phyloP scores from a whole-genome alignment of 164 flowering plant genomes.

The Vitis riparia region DNA sequence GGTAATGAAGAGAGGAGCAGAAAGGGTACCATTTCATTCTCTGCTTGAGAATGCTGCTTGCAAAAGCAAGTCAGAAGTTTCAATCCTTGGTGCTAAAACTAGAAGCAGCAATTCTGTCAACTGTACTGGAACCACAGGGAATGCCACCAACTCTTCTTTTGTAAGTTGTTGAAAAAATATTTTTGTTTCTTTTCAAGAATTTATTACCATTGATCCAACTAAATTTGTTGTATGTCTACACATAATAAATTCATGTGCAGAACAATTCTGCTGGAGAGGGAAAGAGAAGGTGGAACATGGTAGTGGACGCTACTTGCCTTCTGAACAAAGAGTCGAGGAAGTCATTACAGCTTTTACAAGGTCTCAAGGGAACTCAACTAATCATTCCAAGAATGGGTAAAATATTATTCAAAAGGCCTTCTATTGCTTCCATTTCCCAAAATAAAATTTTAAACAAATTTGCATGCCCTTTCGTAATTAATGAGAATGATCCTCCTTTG shows the following conservation, averaged over 20 bases:
- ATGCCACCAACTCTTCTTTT: conserved; percentile 16
- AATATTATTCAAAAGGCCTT: no score
- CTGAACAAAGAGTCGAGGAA: conserved; percentile 69
- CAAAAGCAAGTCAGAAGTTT: conserved; percentile 30
- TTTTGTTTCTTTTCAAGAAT: not conserved
- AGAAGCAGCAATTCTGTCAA: conserved; percentile 33
- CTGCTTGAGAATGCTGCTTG: conserved; percentile 30
- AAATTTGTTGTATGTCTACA: not conserved
- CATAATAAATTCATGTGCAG: conserved; percentile 24
- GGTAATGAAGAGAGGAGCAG: conserved; percentile 26
- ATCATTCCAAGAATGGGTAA: conserved; percentile 87
- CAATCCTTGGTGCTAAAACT: conserved; percentile 19
- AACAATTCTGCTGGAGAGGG: conserved; percentile 26
- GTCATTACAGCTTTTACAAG: conserved; percentile 78
- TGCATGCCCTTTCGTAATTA: not conserved
- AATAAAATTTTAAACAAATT: not conserved
- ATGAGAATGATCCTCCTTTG: not conserved
- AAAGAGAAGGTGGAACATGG: conserved; percentile 68
- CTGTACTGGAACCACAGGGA: conserved; percentile 17
- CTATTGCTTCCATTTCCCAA: not conserved
- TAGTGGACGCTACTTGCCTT: conserved; percentile 65
- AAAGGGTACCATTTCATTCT: conserved; percentile 69
- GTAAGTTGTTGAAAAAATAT: conserved; percentile 29
- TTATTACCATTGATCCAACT: not conserved
- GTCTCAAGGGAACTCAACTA: conserved; percentile 74